These are phyloP conservation scores for Auxenochlorella protothecoides DNA, from an alignment of 139 green algal genomes.

Conservation along the genomic window DNA sequence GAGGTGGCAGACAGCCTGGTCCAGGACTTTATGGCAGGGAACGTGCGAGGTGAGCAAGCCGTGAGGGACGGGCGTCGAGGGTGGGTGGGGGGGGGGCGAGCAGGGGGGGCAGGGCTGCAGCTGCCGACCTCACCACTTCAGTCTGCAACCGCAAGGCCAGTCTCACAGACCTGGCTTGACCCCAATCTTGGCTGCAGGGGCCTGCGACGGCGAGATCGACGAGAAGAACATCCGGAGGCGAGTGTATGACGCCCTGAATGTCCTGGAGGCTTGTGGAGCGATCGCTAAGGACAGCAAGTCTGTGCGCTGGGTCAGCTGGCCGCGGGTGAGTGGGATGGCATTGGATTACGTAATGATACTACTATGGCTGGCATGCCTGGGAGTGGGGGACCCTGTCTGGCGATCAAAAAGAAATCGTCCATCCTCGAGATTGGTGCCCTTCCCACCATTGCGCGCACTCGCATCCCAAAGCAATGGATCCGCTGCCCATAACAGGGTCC, in stretches of 20 bases:
- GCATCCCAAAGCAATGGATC: too few relatives aligned
- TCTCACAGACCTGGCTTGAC: background rate
- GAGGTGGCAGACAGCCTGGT: constrained; percentile 94
- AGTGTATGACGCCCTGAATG: constrained; percentile 97
- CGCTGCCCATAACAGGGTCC: too few relatives aligned
- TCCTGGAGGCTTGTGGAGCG: constrained; percentile 90
- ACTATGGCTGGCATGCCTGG: too few relatives aligned
- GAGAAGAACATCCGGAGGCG: constrained; percentile 90
- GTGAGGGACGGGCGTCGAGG: background rate
- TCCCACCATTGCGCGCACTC: too few relatives aligned
- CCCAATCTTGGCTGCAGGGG: constrained; percentile 6
- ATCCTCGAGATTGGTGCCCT: too few relatives aligned
- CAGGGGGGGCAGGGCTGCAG: background rate
- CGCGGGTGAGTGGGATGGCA: constrained; percentile 5
- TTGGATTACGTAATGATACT: too few relatives aligned
- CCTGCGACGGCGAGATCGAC: constrained; percentile 42
- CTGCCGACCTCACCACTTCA: background rate
- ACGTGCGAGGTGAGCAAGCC: constrained; percentile 3
- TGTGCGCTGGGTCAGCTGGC: constrained; percentile 67
- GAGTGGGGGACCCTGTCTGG: too few relatives aligned
- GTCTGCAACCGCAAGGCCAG: background rate
- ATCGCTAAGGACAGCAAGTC: constrained; percentile 90
- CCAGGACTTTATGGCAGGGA: constrained; percentile 33
- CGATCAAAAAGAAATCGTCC: too few relatives aligned
- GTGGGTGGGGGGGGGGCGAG: background rate